Percentiles rank a stretch among this genome's conserved stretches.
These are phyloP conservation scores for Cyclostephanos invisitatus DNA, from an alignment of 108 stramenopile species.

Conservation along the genomic window DNA sequence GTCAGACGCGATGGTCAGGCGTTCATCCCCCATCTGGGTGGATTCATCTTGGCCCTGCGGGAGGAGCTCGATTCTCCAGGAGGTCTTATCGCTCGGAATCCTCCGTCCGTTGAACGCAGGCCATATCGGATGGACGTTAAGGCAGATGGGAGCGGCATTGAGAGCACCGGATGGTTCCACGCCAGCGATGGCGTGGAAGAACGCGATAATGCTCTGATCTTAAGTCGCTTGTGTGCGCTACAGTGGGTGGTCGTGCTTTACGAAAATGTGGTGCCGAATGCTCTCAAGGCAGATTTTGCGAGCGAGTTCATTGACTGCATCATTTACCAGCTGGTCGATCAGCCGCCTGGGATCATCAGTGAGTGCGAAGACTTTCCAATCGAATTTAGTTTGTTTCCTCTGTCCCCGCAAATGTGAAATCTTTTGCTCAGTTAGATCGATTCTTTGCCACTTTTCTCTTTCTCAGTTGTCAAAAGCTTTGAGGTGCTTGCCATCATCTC, in stretches of 20 bases:
- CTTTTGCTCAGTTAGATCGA: not conserved
- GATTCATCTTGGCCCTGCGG: slow-evolving; percentile 80
- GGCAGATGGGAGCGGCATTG: slow-evolving; percentile 79
- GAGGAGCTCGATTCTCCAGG: slow-evolving; percentile 88
- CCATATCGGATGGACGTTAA: slow-evolving; percentile 87
- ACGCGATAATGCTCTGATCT: slow-evolving; percentile 64
- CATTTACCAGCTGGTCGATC: slow-evolving; percentile 81
- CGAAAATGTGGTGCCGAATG: slow-evolving; percentile 81
- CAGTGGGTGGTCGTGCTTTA: slow-evolving; percentile 88
- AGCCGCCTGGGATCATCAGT: slow-evolving; percentile 77
- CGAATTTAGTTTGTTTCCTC: not conserved
- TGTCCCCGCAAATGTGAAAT: not conserved
- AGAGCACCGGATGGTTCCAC: slow-evolving; percentile 86
- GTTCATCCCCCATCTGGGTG: slow-evolving; percentile 82
- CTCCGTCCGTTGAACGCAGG: slow-evolving; percentile 74
- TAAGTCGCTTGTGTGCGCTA: slow-evolving; percentile 80
- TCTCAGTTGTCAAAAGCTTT: slow-evolving; percentile 69
- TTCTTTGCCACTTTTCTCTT: not conserved
- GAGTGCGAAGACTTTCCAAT: not conserved
- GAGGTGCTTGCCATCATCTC: slow-evolving; percentile 80
- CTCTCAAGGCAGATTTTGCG: slow-evolving; percentile 85
- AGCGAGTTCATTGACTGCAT: slow-evolving; percentile 83
- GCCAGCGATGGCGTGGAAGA: slow-evolving; percentile 56
- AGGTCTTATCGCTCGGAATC: slow-evolving; percentile 72
- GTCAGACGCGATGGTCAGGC: slow-evolving; percentile 75